These are phyloP conservation scores for Acanthamoeba sp. DNA, from an alignment of 208 protist genomes.

Conservation along the genomic window DNA sequence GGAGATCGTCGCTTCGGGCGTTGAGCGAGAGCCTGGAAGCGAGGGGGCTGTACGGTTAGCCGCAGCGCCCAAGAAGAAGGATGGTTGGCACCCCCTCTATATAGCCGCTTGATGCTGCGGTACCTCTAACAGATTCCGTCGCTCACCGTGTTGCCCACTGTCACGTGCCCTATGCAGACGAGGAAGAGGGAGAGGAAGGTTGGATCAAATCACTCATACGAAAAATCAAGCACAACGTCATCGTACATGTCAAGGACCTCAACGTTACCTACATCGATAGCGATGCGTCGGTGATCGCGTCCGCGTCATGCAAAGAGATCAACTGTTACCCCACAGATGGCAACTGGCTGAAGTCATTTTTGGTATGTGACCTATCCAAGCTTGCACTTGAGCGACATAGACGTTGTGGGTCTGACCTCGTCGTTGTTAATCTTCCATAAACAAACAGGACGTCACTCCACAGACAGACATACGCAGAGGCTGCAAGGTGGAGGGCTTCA, in stretches of 20 bases:
- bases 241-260: conserved; percentile 49
- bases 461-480: not conserved
- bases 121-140: too few species aligned
- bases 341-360: conserved; percentile 36
- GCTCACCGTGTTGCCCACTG: too few species aligned
- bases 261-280: conserved; percentile 53
- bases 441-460: not conserved
- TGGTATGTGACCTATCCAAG: not conserved
- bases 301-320: not conserved
- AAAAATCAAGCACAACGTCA: conserved; percentile 67
- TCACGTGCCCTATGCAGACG: not conserved
- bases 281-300: conserved; percentile 9
- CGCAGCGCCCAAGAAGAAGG: not conserved
- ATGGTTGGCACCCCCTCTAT: not conserved
- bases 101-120: not conserved
- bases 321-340: conserved; percentile 42
- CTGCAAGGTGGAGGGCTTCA: conserved; percentile 30
- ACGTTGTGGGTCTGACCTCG: too few species aligned
- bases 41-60: not conserved
- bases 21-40: not conserved
- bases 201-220: conserved; percentile 60
- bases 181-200: conserved; percentile 49
- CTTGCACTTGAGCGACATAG: too few species aligned
- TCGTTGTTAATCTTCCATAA: too few species aligned
- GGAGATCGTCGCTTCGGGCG: conserved; percentile 18